Base-by-base conservation (phyloP, 495 filamentous ascomycete genomes). In the Lasiosphaeria miniovina region DNA sequence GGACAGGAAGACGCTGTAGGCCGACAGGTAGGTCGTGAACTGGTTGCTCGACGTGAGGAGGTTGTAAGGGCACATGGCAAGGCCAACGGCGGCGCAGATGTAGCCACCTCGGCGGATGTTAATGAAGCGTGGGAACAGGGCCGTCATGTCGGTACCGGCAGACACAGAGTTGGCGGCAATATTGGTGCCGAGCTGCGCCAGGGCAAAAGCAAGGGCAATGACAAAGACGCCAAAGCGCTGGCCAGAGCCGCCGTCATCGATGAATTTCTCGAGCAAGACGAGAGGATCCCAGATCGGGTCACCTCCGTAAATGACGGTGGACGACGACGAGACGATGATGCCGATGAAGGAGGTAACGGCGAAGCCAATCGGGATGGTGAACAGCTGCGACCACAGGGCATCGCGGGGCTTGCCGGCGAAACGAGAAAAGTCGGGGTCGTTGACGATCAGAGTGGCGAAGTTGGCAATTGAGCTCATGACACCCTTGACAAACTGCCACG, bases 1-100 rank as follows among this genome's bases (percentile, higher is more conserved):
- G 50, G 89, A 93, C 32, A 97, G 84, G 76, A 97, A 97, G 60
- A 97, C 90, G n/a, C 90, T 91, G 77, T 97, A 96, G 32, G 93
- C 89, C 11, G 89, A 93, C 5, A 97, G 86, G 66, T 96, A 97
- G 49, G 90, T 93, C n/a, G 89, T 93, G 78, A 97, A 97, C 70
- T 89, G 85, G 75, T 95, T 96, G n/a, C 84, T 82, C 6, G 79
- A 74, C 0, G 82, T 85, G 24, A 95, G 84, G 0, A 97, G 80
- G 60, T 88, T 89, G 87, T 90, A 96, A 1, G 93, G 93, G 66
- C 89, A 93, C 86, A 97, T 94, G 53, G 85, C 89, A 36, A 96
- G 78, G 53, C 92, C 93, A 49, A 96, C 80, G 4, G 79, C 71
- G 0, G 93, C 93, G 71, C 91, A 96, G 63, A 97, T 83, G 66